Base-by-base conservation (phyloP, 495 filamentous ascomycete species). In the Neurospora terricola region DNA sequence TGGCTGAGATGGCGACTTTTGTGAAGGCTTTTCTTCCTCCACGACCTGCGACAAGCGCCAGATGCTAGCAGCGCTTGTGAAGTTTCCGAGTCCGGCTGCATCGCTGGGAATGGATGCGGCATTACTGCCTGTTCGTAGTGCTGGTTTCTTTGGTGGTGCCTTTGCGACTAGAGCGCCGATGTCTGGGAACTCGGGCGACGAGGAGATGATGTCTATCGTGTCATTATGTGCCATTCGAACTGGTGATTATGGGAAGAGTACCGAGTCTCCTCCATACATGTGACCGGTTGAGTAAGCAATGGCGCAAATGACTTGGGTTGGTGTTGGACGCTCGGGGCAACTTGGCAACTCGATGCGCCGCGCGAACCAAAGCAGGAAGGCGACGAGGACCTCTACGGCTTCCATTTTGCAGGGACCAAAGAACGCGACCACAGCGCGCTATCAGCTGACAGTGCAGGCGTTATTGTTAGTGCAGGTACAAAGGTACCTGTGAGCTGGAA, bases 111-210 rank as follows among this genome's bases (percentile, higher is more conserved):
- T 79, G 4, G 80, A 77, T 0, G 79, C 75, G 21, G 73, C 80
- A 48, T 78, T 78, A 48, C 77, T 83, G 23, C 81, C 82, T 38
- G 76, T 82, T 36, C 75, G 74, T 38, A 84, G 66, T 3, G 75
- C n/a, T 9, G 79, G 73, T 5, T 76, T 77, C 69, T 79, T 78
- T 34, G 78, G 70, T 9, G 69, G 76, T 66, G 54, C 12, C 59
- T 79, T 84, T 7, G 80, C 76, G 8, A 84, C 69, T 37, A 85
- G 74, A 3, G 86, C 82, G 68, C 75, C 72, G 7, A 86, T 77
- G 3, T 84, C 82, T 12, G 85, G 85, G 1, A 87, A 75, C 30
- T 80, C 81, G 23, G 84, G 84, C 1, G 85, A 87, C 11, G 86
- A 87, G 0, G 86, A 86, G 3, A 81, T 81, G 39, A 85, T 54